Percentiles rank a stretch among this genome's conserved stretches.
Evolutionary conservation across 495 filamentous ascomycete genomes (phyloP).

Genomic region (Clohesyomyces aquaticus): DNA sequence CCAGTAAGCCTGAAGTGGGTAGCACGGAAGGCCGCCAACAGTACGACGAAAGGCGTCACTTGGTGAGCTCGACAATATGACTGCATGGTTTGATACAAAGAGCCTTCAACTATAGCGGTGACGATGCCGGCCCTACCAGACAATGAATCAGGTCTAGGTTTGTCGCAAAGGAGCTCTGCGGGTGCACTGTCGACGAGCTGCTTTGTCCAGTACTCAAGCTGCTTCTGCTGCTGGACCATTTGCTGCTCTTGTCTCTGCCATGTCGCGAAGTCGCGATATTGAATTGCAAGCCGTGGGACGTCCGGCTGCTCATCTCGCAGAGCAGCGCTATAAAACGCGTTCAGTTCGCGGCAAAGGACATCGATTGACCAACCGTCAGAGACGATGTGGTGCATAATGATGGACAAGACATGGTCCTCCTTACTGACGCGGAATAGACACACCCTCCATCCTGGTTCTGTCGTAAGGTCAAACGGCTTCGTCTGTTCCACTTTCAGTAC

Average conservation of each 20-base stretch:
- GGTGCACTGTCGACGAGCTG: not conserved
- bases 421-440: not conserved
- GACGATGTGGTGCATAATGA: not conserved
- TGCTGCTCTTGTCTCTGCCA: not conserved
- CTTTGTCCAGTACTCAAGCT: not conserved
- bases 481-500: not conserved
- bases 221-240: not conserved
- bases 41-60: not conserved
- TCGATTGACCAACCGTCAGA: not conserved
- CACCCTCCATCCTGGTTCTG: not conserved
- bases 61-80: not conserved
- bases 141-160: not conserved
- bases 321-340: not conserved
- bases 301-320: not conserved
- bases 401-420: not conserved
- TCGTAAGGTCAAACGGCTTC: not conserved
- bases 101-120: not conserved
- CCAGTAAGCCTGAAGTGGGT: not conserved
- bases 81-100: not conserved
- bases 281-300: not conserved
- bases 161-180: not conserved
- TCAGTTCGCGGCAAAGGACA: not conserved
- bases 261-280: not conserved
- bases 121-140: not conserved
- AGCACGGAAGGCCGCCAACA: not conserved